A percentile compares a stretch with the other conserved stretches of the same genome.
Evolutionary conservation across 23 red algal genomes (phyloP).

Genomic region (Gracilaria domingensis): DNA sequence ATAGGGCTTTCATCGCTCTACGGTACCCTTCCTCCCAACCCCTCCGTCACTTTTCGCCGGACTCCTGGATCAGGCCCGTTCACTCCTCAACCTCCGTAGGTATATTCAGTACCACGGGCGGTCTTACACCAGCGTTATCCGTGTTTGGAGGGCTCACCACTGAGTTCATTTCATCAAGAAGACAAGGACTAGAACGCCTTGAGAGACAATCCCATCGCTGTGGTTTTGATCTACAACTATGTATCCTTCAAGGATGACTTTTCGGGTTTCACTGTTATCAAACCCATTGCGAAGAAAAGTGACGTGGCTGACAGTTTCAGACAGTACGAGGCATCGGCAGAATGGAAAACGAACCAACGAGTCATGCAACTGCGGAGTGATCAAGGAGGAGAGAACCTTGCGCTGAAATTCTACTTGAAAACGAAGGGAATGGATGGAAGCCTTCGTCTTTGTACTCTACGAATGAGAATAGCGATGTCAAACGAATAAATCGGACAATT

Average conservation of each 20-base stretch:
- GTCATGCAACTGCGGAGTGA: constrained; percentile 24
- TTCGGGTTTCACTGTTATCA: constrained; percentile 5
- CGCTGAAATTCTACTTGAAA: constrained; percentile 13
- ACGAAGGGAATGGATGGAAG: background rate
- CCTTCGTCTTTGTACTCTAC: background rate
- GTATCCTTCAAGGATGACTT: constrained; percentile 39
- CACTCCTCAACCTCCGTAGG: too few species aligned
- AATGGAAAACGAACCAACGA: background rate
- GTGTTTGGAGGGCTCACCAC: too few species aligned
- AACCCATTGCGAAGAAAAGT: constrained; percentile 25
- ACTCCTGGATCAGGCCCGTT: too few species aligned
- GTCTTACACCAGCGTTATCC: too few species aligned
- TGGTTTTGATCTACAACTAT: too few species aligned
- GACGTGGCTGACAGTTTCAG: constrained; percentile 11
- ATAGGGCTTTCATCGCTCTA: too few species aligned
- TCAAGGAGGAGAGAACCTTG: constrained; percentile 7
- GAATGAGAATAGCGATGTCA: constrained; percentile 26
- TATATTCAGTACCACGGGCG: too few species aligned
- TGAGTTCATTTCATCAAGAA: too few species aligned
- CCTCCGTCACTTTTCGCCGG: too few species aligned
- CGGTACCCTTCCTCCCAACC: too few species aligned
- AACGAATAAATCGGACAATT: constrained; percentile 5
- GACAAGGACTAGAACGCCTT: too few species aligned
- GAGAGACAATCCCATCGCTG: too few species aligned
- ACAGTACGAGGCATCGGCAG: constrained; percentile 12